A percentile compares a stretch with the other conserved stretches of the same genome.
These are phyloP conservation scores for Corymbia maculata DNA, from an alignment of 345 rosid genomes.

Conservation along the genomic window DNA sequence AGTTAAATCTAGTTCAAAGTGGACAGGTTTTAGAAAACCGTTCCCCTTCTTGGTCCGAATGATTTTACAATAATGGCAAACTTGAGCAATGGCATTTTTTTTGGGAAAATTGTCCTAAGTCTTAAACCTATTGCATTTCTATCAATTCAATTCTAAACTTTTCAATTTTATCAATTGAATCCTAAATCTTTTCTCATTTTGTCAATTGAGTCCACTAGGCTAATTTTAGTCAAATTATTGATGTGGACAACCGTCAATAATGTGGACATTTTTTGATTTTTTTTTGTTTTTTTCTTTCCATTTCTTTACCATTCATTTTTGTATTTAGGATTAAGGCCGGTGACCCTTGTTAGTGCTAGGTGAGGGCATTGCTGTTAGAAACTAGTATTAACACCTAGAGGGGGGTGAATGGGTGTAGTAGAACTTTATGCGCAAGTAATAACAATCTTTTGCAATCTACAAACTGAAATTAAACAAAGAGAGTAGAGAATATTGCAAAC, in stretches of 20 bases:
- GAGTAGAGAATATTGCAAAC: too few relatives aligned
- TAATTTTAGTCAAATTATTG: too few relatives aligned
- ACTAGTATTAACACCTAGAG: too few relatives aligned
- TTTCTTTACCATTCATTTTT: background rate
- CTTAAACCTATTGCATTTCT: too few relatives aligned
- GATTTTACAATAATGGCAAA: background rate
- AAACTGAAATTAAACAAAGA: too few relatives aligned
- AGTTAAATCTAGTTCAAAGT: too few relatives aligned
- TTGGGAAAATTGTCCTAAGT: background rate
- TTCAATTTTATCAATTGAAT: background rate
- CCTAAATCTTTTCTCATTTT: too few relatives aligned
- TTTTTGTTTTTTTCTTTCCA: background rate
- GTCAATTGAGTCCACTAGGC: background rate
- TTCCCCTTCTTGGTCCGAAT: too few relatives aligned
- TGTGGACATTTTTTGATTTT: background rate
- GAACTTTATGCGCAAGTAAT: too few relatives aligned
- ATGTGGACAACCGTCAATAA: rapidly evolving
- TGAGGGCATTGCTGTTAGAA: background rate
- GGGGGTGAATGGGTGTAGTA: too few relatives aligned
- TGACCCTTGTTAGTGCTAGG: background rate
- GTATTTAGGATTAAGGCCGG: background rate
- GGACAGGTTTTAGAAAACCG: background rate
- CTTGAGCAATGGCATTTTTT: background rate
- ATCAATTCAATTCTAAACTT: background rate
- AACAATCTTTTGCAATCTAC: too few relatives aligned